Evolutionary conservation across 2,329 filamentous ascomycete species (phyloP), one percentile per base, ranked within the genome.

Genomic region (Huntiella abstrusa): DNA sequence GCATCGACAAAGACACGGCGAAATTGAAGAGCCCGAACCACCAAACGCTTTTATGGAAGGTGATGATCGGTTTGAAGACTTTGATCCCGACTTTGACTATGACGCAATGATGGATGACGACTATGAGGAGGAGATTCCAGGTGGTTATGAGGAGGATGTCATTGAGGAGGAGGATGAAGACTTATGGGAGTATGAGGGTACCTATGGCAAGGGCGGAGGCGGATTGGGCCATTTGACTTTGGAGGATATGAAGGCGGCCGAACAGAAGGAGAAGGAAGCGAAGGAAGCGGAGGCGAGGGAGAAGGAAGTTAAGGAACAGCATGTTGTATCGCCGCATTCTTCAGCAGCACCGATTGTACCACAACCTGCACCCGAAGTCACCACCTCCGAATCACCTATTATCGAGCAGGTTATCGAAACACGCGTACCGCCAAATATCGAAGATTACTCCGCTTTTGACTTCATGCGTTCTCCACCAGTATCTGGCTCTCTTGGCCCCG

Each of bases 81-180:
- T 49, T 35, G 48, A 50, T 38, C 72, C 78, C 52, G 75, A 75
- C 5, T 72, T 74, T 52, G 72, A 76, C 55, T 76, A 76, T 52
- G 71, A 77, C 47, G 71, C 69, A 10, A 75, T 76, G 66, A 72
- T 77, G 63, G 73, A 77, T 22, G 75, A 78, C 43, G 77, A 70
- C 0, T 61, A 76, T 2, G 78, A 83, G 52, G 79, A 83, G 57
- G 65, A 65, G n/a, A 80, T 81, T 22, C 77, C 77, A 0, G 71
- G 70, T 3, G 67, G 71, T 49, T 60, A 60, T 22, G 60, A 65
- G 7, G 62, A 68, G 15, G 62, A 62, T 10, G 60, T 63, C 17
- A 57, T 62, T 12, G 59, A 61, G 41, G 41, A 43, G 32, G 51
- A 52, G 22, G 51, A 55, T 16, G 56, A 57, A 22, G 58, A 59